Percentiles rank a stretch among this genome's conserved stretches.
These are phyloP conservation scores for Eutrema heterophyllum DNA, from an alignment of 345 rosid species.

Conservation along the genomic window DNA sequence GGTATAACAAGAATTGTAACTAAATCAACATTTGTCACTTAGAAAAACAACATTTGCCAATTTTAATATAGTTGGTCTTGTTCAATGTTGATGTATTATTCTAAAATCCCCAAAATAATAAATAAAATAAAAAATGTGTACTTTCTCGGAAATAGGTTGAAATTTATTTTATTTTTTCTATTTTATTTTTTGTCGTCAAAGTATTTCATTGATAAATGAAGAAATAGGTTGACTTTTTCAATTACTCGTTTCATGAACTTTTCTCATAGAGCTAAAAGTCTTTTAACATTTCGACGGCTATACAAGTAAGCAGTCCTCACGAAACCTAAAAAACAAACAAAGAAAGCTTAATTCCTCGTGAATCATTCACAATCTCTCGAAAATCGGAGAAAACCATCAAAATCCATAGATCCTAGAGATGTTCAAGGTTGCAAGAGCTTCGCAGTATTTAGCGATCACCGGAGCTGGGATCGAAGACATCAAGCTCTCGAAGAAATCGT, in stretches of 20 bases:
- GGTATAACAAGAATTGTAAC: not conserved
- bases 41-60: not conserved
- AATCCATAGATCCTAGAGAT: constrained; percentile 3
- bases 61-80: not conserved
- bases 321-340: no score
- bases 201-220: no score
- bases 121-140: not conserved
- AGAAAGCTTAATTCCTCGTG: no score
- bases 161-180: not conserved
- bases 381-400: not conserved
- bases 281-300: not conserved
- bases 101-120: no score
- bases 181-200: no score
- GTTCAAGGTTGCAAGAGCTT: constrained; percentile 57
- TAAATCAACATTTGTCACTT: not conserved
- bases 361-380: no score
- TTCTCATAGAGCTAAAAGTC: no score
- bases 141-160: not conserved
- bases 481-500: constrained; percentile 63
- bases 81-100: not conserved
- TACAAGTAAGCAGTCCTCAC: no score
- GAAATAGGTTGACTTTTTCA: no score
- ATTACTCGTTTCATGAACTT: no score
- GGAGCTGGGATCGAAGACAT: constrained; percentile 53
- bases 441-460: constrained; percentile 57